Conservation (phyloP, 2,329 filamentous ascomycete species). For the Botryotinia narcissicola region DNA sequence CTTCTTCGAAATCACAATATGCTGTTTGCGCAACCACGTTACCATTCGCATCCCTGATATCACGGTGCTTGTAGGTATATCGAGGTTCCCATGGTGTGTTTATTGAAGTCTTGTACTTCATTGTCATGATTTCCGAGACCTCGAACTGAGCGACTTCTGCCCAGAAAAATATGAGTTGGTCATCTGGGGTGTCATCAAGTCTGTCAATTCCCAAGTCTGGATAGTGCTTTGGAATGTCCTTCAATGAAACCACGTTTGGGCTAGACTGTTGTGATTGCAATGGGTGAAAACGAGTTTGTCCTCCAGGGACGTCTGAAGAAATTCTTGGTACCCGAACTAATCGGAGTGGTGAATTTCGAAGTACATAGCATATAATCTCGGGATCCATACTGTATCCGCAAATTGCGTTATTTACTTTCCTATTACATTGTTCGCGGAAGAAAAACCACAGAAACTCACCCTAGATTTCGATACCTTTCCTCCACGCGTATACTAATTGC, state of each 20-base stretch:
- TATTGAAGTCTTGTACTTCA: background rate
- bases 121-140: background rate
- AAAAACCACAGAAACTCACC: background rate
- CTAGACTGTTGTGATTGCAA: background rate
- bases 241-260: background rate
- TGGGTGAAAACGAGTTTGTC: background rate
- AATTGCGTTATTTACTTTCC: background rate
- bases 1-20: background rate
- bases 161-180: background rate
- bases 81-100: background rate
- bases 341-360: background rate
- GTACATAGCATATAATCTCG: conserved; percentile 8
- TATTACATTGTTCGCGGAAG: background rate
- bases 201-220: background rate
- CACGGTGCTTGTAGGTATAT: background rate
- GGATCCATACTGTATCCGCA: background rate
- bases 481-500: background rate
- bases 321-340: background rate
- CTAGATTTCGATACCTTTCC: background rate
- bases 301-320: background rate
- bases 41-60: background rate
- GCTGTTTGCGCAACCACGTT: background rate
- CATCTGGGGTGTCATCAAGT: background rate
- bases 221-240: background rate
- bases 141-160: background rate